Evolutionary conservation across 2,329 filamentous ascomycete genomes (phyloP), one percentile per base, ranked within the genome.

Genomic region (Falciphora oryzae): DNA sequence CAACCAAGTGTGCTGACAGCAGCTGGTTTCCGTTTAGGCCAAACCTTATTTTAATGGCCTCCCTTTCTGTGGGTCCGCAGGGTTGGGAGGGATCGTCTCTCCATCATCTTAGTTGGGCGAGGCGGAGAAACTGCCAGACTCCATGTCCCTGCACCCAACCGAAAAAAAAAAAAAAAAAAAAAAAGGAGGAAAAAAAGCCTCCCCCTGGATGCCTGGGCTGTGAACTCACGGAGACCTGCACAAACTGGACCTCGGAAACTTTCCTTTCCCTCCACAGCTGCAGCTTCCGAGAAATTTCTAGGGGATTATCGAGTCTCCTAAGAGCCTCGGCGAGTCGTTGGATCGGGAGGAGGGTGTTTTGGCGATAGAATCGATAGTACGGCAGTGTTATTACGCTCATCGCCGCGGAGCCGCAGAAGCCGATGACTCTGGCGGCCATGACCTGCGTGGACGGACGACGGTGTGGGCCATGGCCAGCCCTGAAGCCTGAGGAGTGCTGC

Each of bases 31-130:
- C 53, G 53, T 57, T 38, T 38, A 50, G 35, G 29, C 38, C 59
- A 27, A 61, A 61, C 59, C 59, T 61, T 61, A 61, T 61, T 61
- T 61, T 50, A 32, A 61, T 61, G 59, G 59, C 59, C 59, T 38
- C 27, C 59, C 32, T 61, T 61, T 3, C 35, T 50, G 35, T 32
- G 38, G 29, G 58, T 31, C 35, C 58, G 35, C 22, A n/a, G 11
- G 32, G 32, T 13, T 35, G 57, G 5, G 27, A 59, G 31, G 31
- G 31, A 59, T 35, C 32, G 32, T 35, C 32, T 11, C 32, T 35
- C 32, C 32, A 35, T 35, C 32, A 35, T 35, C 32, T 22, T 18
- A 31, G 58, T 32, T 29, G 29, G 58, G n/a, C 25, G 58, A 32
- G n/a, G 18, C 58, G n/a, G 28, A 32, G 58, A 59, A 35, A 11